Base-by-base conservation (phyloP, 805 yeast species). In the Soucietia sequanensis region DNA sequence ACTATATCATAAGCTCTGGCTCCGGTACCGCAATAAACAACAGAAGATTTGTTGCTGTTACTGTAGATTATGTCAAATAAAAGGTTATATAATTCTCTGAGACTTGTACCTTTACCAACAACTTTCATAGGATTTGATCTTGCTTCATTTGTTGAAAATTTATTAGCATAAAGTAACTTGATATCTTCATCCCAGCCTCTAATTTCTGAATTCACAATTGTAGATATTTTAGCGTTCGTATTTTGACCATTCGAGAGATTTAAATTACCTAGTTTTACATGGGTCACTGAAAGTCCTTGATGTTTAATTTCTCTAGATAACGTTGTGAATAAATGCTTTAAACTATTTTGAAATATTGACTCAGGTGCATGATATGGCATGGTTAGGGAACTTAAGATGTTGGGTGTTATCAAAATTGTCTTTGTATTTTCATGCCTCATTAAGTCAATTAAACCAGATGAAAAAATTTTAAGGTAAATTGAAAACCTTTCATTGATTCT, bases 301-400 rank as follows among this genome's bases (percentile, higher is more conserved):
- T 58, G 62, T 7, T 39, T 32, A 5, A 68, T 39, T 38, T 68
- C 74, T 40, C 70, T 48, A 4, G 62, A 46, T 29, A 68, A 47
- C 2, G 59, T 43, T 2, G 63, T 50, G 36, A 67, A 68, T 16
- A 66, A 46, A 25, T 50, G 51, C 30, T 54, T 58, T 20, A 81
- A 39, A 2, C 76, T 63, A 23, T 67, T 67, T 21, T 71, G 70
- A n/a, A 74, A 70, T 23, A 80, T 50, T 18, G 77, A 65, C 42
- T 82, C 89, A 0, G 84, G 72, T 1, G 80, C 74, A 52, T 81
- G 84, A 60, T 75, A 82, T 5, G 84, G 81, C 31, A 81, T 60
- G 22, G 67, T 56, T 35, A 82, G 56, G 2, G 75, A 58, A 29
- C 81, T 69, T 18, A 78, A 68, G 32, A 82, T 75, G 31, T 68